A percentile compares a stretch with the other conserved stretches of the same genome.
phyloP scores from a whole-genome alignment of 352 stramenopile genomes.

The Phytophthora fragariaefolia region DNA sequence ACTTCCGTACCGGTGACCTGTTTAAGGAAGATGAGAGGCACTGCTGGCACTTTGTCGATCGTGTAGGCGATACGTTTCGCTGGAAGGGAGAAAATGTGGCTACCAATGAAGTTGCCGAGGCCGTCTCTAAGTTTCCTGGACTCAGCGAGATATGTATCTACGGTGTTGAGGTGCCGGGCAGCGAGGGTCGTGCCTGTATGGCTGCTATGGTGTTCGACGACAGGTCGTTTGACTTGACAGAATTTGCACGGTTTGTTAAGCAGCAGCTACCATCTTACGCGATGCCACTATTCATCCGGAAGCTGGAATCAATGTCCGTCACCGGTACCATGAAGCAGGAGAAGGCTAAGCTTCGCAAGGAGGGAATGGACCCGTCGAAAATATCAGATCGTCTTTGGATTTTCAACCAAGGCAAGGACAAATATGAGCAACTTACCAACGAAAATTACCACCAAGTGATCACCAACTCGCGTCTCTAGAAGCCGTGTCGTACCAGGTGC shows the following conservation, averaged over 20 bases:
- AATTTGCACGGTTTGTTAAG: conserved; percentile 63
- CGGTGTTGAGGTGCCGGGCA: conserved; percentile 71
- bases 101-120: conserved; percentile 89
- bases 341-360: conserved; percentile 87
- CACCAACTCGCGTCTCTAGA: conserved; percentile 63
- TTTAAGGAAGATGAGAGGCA: conserved; percentile 77
- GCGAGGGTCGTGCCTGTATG: conserved; percentile 85
- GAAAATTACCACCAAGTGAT: conserved; percentile 65
- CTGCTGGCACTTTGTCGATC: conserved; percentile 92
- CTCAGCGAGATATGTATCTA: conserved; percentile 86
- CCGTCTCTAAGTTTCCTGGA: conserved; percentile 76
- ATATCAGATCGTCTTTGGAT: conserved; percentile 69
- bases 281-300: conserved; percentile 86
- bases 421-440: conserved; percentile 62
- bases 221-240: conserved; percentile 54
- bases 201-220: conserved; percentile 86
- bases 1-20: conserved; percentile 93
- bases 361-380: conserved; percentile 76
- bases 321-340: conserved; percentile 94
- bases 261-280: conserved; percentile 68
- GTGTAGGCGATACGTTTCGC: conserved; percentile 93
- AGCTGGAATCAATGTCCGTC: conserved; percentile 75
- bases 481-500: not conserved
- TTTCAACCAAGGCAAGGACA: conserved; percentile 53
- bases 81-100: conserved; percentile 95